Evolutionary conservation across 495 filamentous ascomycete genomes (phyloP).

Genomic region (Tuber magnatum): DNA sequence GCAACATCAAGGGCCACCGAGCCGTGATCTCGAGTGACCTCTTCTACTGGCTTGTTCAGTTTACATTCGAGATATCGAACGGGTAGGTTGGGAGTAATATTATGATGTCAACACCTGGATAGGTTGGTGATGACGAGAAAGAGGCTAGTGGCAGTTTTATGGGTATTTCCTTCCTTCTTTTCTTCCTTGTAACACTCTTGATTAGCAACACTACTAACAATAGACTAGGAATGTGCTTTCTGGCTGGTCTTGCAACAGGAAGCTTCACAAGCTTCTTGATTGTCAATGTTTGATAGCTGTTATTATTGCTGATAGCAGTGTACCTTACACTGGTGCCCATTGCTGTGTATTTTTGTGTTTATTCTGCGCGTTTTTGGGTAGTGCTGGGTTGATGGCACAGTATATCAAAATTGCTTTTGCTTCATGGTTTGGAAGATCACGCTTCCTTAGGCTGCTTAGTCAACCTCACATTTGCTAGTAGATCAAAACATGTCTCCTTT

Average conservation of each 20-base stretch:
- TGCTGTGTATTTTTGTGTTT: neutral
- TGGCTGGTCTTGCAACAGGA: constrained; percentile 72
- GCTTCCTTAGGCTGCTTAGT: no score
- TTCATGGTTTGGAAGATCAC: neutral
- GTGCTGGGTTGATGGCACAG: neutral
- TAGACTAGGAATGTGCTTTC: constrained; percentile 54
- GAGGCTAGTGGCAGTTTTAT: constrained; percentile 92
- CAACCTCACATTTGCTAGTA: no score
- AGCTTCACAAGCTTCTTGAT: constrained; percentile 75
- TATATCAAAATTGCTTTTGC: neutral
- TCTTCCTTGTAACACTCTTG: neutral
- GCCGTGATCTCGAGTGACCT: no score
- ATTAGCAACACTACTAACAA: neutral
- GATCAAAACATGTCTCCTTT: no score
- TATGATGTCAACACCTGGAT: constrained; percentile 92
- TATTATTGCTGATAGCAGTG: neutral
- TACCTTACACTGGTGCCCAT: neutral
- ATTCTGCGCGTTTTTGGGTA: neutral
- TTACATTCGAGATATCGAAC: no score
- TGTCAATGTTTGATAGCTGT: constrained; percentile 5
- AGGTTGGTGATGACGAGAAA: constrained; percentile 66
- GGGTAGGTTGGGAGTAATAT: constrained; percentile 74
- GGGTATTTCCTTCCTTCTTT: constrained; percentile 45
- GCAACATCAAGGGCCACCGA: no score
- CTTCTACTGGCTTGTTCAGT: no score